phyloP scores from a whole-genome alignment of 352 stramenopile genomes.

The Phytophthora megakarya region DNA sequence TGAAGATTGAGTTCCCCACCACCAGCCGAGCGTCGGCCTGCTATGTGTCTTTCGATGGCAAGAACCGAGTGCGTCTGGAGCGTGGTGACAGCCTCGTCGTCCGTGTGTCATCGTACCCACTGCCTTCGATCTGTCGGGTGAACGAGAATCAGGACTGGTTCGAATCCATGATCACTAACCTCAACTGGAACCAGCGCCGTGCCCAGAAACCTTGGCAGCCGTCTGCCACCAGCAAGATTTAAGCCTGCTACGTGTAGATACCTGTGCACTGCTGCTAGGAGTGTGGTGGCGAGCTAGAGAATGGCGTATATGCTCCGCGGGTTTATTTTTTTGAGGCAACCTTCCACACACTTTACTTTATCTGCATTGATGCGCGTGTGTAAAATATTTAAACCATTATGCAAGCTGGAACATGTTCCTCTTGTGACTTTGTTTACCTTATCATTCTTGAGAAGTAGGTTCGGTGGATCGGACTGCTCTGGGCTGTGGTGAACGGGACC shows the following conservation, averaged over 20 bases:
- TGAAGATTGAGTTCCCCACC: conserved; percentile 91
- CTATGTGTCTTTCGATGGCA: conserved; percentile 93
- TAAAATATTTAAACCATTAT: conserved; percentile 44
- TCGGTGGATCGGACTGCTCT: conserved; percentile 11
- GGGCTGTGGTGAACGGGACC: conserved; percentile 4
- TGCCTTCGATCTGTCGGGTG: conserved; percentile 85
- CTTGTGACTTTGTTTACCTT: neutral
- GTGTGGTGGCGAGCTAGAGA: conserved; percentile 13
- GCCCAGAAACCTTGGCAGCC: conserved; percentile 80
- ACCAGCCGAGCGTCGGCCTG: conserved; percentile 71
- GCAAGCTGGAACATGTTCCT: conserved; percentile 7
- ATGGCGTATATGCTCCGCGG: conserved; percentile 10
- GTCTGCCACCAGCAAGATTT: conserved; percentile 40
- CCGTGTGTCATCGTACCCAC: conserved; percentile 85
- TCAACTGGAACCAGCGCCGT: conserved; percentile 93
- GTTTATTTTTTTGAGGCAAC: too few species aligned
- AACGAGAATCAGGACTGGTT: conserved; percentile 94
- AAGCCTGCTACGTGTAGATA: conserved; percentile 3
- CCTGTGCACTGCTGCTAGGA: conserved; percentile 10
- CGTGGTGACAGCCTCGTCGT: conserved; percentile 87
- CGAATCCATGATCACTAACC: conserved; percentile 90
- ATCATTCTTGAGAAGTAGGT: conserved; percentile 17
- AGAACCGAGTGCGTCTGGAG: conserved; percentile 88
- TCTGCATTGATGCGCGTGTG: conserved; percentile 31
- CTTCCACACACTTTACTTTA: conserved; percentile 30